Percentiles rank a stretch among this genome's conserved stretches.
These are phyloP conservation scores for Orbilia oligospora DNA, from an alignment of 2,329 filamentous ascomycete species.

Conservation along the genomic window DNA sequence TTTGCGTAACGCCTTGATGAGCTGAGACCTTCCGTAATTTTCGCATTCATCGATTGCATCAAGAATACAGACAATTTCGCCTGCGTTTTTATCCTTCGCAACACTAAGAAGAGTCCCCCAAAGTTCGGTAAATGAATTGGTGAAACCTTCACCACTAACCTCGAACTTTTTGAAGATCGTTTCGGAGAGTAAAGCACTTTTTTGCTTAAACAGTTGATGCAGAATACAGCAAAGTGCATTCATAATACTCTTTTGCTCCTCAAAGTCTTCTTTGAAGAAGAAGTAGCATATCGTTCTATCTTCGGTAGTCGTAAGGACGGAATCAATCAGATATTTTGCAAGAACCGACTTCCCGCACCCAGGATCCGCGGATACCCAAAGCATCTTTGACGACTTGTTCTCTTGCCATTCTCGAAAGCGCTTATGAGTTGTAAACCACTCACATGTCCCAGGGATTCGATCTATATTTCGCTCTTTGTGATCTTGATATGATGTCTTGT, in stretches of 20 bases:
- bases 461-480: slow-evolving; percentile 24
- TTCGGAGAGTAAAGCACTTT: background rate
- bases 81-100: background rate
- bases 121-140: background rate
- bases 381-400: slow-evolving; percentile 61
- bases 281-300: slow-evolving; percentile 67
- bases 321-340: slow-evolving; percentile 68
- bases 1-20: background rate
- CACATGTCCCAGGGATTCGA: background rate
- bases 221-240: background rate
- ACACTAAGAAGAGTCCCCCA: background rate
- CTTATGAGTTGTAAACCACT: background rate
- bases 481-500: background rate
- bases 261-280: slow-evolving; percentile 68
- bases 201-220: background rate
- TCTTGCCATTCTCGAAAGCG: slow-evolving; percentile 19
- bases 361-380: slow-evolving; percentile 68
- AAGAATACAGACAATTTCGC: background rate
- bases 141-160: background rate
- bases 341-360: slow-evolving; percentile 64
- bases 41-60: background rate
- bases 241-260: slow-evolving; percentile 35
- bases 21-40: background rate
- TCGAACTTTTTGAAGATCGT: background rate
- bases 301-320: too few relatives aligned